Base-by-base conservation (phyloP, 1,284 basidiomycete species). In the Phaffia rhodozyma region DNA sequence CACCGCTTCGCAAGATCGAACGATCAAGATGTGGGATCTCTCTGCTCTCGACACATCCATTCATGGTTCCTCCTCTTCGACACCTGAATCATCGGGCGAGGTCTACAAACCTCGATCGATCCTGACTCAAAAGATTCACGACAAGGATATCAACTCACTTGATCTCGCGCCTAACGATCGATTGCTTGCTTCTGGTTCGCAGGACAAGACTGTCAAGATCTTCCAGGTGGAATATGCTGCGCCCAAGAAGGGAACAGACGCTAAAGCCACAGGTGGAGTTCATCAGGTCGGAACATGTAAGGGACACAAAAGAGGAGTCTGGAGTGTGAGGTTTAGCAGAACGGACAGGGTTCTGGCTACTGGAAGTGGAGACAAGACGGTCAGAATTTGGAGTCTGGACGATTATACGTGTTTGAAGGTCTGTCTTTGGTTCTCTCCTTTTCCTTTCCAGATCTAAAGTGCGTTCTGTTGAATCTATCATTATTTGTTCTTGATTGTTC, bases 21-120 rank as follows among this genome's bases (percentile, higher is more conserved):
- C 96, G 2, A 87, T 97, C 75, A 99, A 99, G 76, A 86, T 98
- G 83, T 99, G 96, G 96, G 93, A 98, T 75, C 75, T 96, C 20
- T 79, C 83, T 0, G 71, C 65, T 71, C 29, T 88, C 5, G 75
- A 80, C 56, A 61, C 66, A 1, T 62, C 69, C 47, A 11, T 43
- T 16, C 38, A 43, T 43, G 38, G 38, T 43, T 43, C 38, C 13
- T 60, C 32, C 32, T 34, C 32, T 34, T 67, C 67, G 38, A 62
- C 63, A 57, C 66, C 38, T 16, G 38, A 11, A 43, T 43, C 38
- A 16, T 64, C 25, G 30, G 61, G 67, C 25, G 66, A 67, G 13
- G 72, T 77, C 9, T 66, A 79, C 21, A 83, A 82, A 68, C 86
- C 86, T 69, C 84, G 83, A 69, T 91, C 89, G 66, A 78, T 98